phyloP scores from a whole-genome alignment of 106 monocot genomes.

The Dendrobium nobile region DNA sequence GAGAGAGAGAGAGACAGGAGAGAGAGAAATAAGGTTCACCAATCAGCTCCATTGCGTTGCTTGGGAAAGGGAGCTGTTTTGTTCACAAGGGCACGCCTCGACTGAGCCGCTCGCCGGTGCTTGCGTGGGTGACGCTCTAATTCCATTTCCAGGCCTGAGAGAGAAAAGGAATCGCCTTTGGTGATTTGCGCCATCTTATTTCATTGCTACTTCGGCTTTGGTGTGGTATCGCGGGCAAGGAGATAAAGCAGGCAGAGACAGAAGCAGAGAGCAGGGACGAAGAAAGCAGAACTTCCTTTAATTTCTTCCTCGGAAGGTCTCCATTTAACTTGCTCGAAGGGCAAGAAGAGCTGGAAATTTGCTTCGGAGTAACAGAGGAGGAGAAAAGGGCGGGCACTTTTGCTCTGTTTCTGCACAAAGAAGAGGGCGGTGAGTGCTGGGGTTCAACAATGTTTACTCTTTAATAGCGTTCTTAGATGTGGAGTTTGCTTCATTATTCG shows the following conservation, averaged over 20 bases:
- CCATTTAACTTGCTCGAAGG: neutral
- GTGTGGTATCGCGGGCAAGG: neutral
- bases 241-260: slow-evolving; percentile 4
- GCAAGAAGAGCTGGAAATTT: neutral
- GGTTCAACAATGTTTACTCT: neutral
- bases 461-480: neutral
- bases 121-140: slow-evolving; percentile 6
- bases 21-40: neutral
- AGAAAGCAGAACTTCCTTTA: neutral
- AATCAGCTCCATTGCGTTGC: neutral
- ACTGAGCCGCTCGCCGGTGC: slow-evolving; percentile 3
- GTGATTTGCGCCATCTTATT: neutral
- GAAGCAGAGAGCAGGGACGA: neutral
- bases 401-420: neutral
- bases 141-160: neutral
- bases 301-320: neutral
- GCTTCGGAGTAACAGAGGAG: neutral
- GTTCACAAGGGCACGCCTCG: slow-evolving; percentile 3
- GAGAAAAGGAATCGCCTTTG: neutral
- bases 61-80: slow-evolving; percentile 2
- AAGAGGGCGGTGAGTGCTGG: neutral
- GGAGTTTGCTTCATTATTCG: neutral
- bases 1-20: neutral
- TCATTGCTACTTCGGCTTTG: neutral
- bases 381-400: neutral